Percentiles rank a stretch among this genome's conserved stretches.
phyloP scores from a whole-genome alignment of 192 early-diverging fungal species.

The Phycomyces nitens region DNA sequence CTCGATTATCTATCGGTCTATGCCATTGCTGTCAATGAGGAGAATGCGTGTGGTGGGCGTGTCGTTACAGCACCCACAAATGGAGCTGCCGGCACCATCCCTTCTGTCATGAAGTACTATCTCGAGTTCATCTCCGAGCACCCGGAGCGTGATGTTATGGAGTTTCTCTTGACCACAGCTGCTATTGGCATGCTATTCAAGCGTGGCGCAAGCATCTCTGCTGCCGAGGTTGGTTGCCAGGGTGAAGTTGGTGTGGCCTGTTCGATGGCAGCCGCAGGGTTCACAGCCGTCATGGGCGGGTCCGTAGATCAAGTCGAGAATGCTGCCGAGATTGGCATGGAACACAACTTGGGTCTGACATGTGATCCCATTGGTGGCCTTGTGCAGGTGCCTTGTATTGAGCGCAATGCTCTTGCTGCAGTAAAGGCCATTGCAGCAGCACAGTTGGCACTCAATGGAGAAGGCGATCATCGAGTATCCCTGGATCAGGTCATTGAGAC shows the following conservation, averaged over 20 bases:
- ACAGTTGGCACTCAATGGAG: constrained; percentile 92
- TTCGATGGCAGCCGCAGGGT: constrained; percentile 93
- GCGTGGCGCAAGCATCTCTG: constrained; percentile 86
- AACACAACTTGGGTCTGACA: constrained; percentile 79
- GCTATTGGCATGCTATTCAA: constrained; percentile 99
- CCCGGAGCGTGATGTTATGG: constrained; percentile 80
- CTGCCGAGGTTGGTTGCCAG: constrained; percentile 97
- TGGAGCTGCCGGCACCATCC: constrained; percentile 92
- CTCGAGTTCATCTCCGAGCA: constrained; percentile 88
- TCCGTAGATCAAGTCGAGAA: constrained; percentile 87
- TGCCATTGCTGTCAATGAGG: constrained; percentile 95
- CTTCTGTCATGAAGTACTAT: constrained; percentile 92
- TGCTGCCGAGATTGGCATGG: constrained; percentile 96
- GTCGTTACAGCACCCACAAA: constrained; percentile 96
- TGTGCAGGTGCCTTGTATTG: constrained; percentile 96
- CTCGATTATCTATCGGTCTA: constrained; percentile 91
- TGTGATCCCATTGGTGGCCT: constrained; percentile 90
- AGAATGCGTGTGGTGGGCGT: constrained; percentile 79
- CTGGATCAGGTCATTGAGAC: constrained; percentile 94
- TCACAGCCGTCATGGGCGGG: constrained; percentile 96
- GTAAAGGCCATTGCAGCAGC: constrained; percentile 96
- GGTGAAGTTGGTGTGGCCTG: constrained; percentile 98
- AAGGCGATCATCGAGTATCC: constrained; percentile 86
- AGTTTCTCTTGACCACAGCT: constrained; percentile 87
- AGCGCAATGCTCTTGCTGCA: constrained; percentile 89